A percentile compares a stretch with the other conserved stretches of the same genome.
Conservation (phyloP, 352 stramenopile species). For the Phytopythium mirpurense region DNA sequence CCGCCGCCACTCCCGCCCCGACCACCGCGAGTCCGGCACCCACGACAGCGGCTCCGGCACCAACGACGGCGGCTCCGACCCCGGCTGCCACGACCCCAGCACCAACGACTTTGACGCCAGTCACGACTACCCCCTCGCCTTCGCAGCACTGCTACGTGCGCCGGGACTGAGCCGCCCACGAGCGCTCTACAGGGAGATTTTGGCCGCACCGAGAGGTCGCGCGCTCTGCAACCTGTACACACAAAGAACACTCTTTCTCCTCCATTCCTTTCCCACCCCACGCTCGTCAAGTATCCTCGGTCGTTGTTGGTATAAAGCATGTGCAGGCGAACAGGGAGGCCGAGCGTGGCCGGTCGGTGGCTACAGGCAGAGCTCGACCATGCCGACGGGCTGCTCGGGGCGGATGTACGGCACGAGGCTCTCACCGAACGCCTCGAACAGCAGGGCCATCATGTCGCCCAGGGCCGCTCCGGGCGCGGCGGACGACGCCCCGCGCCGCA, state of each 20-base stretch:
- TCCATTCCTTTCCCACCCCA: no score
- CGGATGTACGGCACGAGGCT: slow-evolving; percentile 72
- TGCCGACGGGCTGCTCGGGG: slow-evolving; percentile 31
- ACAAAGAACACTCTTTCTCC: background rate
- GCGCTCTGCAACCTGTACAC: background rate
- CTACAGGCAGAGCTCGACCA: slow-evolving; percentile 49
- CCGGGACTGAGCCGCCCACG: background rate
- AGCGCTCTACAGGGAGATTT: background rate
- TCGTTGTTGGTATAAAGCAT: no score
- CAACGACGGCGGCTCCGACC: slow-evolving; percentile 8
- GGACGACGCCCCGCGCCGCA: slow-evolving; percentile 17
- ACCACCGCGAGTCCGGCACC: slow-evolving; percentile 6
- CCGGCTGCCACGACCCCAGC: slow-evolving; percentile 5
- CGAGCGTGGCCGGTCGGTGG: no score
- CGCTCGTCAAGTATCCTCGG: no score
- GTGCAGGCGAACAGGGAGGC: no score
- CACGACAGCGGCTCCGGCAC: slow-evolving; percentile 6
- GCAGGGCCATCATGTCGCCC: slow-evolving; percentile 42
- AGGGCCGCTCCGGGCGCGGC: slow-evolving; percentile 30
- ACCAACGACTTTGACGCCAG: slow-evolving; percentile 1
- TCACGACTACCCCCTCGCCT: background rate
- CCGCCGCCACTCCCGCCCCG: slow-evolving; percentile 1
- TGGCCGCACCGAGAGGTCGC: background rate
- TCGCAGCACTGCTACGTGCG: background rate
- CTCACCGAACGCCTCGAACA: slow-evolving; percentile 81